These are phyloP conservation scores for Termitomyces sp. DNA, from an alignment of 768 basidiomycete genomes.

Conservation along the genomic window DNA sequence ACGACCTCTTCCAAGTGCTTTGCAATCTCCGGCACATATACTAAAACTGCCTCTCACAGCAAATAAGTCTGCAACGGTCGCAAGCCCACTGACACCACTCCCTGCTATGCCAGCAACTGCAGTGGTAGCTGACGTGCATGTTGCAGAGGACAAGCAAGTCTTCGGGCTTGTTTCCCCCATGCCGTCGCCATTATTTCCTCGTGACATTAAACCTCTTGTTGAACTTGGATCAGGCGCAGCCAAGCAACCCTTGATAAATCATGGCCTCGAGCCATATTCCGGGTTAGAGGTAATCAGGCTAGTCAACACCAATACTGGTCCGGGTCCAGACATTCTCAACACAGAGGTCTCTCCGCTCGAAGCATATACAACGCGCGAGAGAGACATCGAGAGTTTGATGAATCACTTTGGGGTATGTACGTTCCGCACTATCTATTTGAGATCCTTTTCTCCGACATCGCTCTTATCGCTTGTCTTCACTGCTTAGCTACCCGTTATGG, in stretches of 20 bases:
- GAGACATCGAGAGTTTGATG: slow-evolving; percentile 41
- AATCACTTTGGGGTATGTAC: slow-evolving; percentile 42
- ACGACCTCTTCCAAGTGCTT: slow-evolving; percentile 41
- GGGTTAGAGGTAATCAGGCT: slow-evolving; percentile 1
- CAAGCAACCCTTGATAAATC: slow-evolving; percentile 35
- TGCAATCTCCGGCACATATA: slow-evolving; percentile 35
- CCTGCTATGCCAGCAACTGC: slow-evolving; percentile 18
- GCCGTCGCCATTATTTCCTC: slow-evolving; percentile 41
- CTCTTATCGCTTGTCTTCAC: background rate
- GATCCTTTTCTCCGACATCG: background rate
- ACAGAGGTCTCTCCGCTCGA: slow-evolving; percentile 6
- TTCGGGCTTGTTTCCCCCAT: slow-evolving; percentile 24
- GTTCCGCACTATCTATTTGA: slow-evolving; percentile 11
- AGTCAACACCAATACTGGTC: slow-evolving; percentile 4
- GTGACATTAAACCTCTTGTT: slow-evolving; percentile 39
- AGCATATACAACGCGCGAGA: slow-evolving; percentile 19
- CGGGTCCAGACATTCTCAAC: background rate
- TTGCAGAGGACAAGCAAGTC: slow-evolving; percentile 2
- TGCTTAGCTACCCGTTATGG: slow-evolving; percentile 33
- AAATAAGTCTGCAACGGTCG: slow-evolving; percentile 13
- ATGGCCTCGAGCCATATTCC: slow-evolving; percentile 33
- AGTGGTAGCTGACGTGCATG: slow-evolving; percentile 1
- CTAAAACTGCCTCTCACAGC: slow-evolving; percentile 14
- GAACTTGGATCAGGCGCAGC: slow-evolving; percentile 35
- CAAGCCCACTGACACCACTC: slow-evolving; percentile 23